phyloP scores from a whole-genome alignment of 1,139 yeast species.

The Suhomyces anneliseae region DNA sequence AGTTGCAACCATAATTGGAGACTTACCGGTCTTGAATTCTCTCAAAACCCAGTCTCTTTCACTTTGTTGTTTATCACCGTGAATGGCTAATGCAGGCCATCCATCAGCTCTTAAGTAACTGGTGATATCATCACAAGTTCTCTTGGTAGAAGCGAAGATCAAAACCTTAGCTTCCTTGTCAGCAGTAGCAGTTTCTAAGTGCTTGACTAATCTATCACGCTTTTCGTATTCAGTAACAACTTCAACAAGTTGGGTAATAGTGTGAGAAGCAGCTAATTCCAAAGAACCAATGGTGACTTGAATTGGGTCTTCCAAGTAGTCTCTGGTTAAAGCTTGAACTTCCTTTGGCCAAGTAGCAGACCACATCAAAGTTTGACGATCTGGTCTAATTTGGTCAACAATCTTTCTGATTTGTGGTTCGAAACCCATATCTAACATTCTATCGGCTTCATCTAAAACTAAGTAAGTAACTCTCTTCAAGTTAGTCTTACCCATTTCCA shows the following conservation, averaged over 20 bases:
- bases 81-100: conserved; percentile 98
- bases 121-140: conserved; percentile 96
- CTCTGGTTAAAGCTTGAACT: conserved; percentile 88
- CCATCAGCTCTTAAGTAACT: conserved; percentile 92
- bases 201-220: conserved; percentile 83
- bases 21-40: conserved; percentile 88
- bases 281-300: conserved; percentile 96
- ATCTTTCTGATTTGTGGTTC: conserved; percentile 96
- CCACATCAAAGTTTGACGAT: conserved; percentile 99
- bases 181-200: conserved; percentile 80
- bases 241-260: conserved; percentile 90
- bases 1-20: conserved; percentile 98
- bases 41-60: conserved; percentile 98
- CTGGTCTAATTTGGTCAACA: conserved; percentile 94
- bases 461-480: conserved; percentile 94
- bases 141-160: conserved; percentile 92
- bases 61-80: conserved; percentile 96
- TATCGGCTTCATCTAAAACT: conserved; percentile 95
- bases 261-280: conserved; percentile 95
- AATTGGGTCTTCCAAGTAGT: conserved; percentile 87
- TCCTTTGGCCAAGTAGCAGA: conserved; percentile 99
- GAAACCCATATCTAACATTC: conserved; percentile 97
- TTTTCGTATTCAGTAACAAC: conserved; percentile 90
- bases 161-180: conserved; percentile 77
- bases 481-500: conserved; percentile 93